These are phyloP conservation scores for Aspergillus alliaceus DNA, from an alignment of 2,329 filamentous ascomycete genomes.

Conservation along the genomic window DNA sequence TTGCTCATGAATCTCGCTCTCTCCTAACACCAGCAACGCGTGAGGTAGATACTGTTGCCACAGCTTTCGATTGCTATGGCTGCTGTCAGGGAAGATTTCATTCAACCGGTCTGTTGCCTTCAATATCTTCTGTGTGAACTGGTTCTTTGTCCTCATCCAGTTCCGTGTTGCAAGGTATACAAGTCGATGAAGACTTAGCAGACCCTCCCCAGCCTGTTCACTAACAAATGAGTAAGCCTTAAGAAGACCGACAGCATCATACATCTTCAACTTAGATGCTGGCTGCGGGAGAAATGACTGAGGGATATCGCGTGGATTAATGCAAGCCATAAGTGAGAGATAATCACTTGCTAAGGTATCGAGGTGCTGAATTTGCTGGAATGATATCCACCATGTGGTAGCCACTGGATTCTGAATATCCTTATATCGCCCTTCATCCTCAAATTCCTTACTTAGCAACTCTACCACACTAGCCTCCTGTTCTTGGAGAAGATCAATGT, in stretches of 20 bases:
- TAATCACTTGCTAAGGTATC: constrained; percentile 6
- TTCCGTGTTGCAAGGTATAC: too few relatives aligned
- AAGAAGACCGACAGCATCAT: constrained; percentile 13
- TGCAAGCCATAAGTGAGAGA: constrained; percentile 5
- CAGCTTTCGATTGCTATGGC: constrained; percentile 8
- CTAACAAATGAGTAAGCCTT: too few relatives aligned
- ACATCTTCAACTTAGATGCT: neutral
- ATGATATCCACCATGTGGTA: constrained; percentile 17
- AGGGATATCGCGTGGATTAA: too few relatives aligned
- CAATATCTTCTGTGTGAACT: neutral
- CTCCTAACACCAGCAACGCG: neutral
- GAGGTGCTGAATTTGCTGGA: constrained; percentile 10
- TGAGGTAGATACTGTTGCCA: constrained; percentile 22
- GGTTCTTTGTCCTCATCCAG: too few relatives aligned
- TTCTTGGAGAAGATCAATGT: constrained; percentile 7
- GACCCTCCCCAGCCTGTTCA: too few relatives aligned
- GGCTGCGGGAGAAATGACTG: constrained; percentile 10
- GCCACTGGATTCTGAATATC: constrained; percentile 15
- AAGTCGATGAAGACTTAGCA: too few relatives aligned
- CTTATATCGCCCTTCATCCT: constrained; percentile 12
- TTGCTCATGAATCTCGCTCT: neutral
- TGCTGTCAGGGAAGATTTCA: constrained; percentile 4
- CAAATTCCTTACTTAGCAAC: constrained; percentile 14
- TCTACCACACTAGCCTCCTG: constrained; percentile 5
- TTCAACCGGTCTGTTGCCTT: constrained; percentile 3